Evolutionary conservation across 306 rosid genomes (phyloP), one percentile per base, ranked within the genome.

Genomic region (Castanopsis chinensis): DNA sequence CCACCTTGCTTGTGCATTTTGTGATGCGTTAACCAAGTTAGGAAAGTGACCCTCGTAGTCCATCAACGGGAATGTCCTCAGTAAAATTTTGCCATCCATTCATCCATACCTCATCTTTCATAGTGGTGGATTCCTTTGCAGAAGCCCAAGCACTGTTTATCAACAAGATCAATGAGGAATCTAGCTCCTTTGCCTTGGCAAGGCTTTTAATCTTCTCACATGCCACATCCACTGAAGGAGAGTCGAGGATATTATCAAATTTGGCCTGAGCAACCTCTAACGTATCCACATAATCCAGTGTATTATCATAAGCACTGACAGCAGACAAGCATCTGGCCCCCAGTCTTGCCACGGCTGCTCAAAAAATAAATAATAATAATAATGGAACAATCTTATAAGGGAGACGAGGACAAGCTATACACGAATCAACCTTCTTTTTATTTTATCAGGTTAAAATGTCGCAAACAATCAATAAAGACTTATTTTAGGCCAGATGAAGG

Each of bases 141-240:
- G 94, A 88, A 77, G 97, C 97, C 99, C 97, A 94, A 75, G 99
- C 92, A 83, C 97, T 80, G 69, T 88, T 94, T 85, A 94, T 94
- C 85, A 94, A 81, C 85, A 94, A 82, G 80, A 94, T 80, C 83
- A 92, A 80, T 5, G 99, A 90, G 70, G 99, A 94, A 84, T 94
- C 97, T 74, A 94, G 97, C 60, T 87, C 92, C 91, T 94, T 94
- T 30, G 92, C 88, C 83, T 92, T 92, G 61, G 94, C 97, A 74
- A 94, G 93, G 92, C 97, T 91, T 87, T 80, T 85, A 76, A 94
- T 92, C 84, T 92, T 94, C 77, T 89, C 86, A 84, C 95, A 91
- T 68, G 97, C 99, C 23, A 76, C 88, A 54, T 92, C 95, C 60
- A 92, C 23, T 57, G 97, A 91, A 65, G 97, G 89, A 65, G 97